Conservation (phyloP, 1,139 yeast species). For the Sugiyamaella paludigena region DNA sequence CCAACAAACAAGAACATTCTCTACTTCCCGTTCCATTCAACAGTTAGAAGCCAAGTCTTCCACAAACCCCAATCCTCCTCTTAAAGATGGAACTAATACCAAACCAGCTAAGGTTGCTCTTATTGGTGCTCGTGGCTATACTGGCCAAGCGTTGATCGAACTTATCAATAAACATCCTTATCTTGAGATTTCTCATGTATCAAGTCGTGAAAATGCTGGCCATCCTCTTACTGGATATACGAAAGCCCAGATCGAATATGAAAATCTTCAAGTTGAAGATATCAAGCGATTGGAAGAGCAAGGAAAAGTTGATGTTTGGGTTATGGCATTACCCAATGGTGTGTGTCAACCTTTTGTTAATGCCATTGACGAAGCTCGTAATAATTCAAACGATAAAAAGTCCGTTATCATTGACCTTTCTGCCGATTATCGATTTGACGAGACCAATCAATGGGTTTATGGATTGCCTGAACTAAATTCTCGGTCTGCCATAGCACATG, state of each 20-base stretch:
- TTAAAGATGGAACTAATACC: conserved; percentile 58
- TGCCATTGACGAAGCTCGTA: conserved; percentile 68
- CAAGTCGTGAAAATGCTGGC: conserved; percentile 92
- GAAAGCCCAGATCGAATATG: conserved; percentile 74
- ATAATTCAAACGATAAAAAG: conserved; percentile 38
- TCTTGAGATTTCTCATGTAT: conserved; percentile 85
- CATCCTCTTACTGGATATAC: conserved; percentile 82
- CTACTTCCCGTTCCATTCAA: conserved; percentile 31
- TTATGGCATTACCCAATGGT: conserved; percentile 98
- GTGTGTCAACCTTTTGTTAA: conserved; percentile 97
- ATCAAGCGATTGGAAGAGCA: conserved; percentile 71
- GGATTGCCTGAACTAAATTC: conserved; percentile 78
- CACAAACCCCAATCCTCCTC: conserved; percentile 73
- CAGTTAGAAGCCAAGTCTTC: not conserved
- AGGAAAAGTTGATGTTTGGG: conserved; percentile 91
- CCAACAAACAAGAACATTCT: conserved; percentile 32
- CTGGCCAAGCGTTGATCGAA: conserved; percentile 89
- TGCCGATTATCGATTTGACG: conserved; percentile 94
- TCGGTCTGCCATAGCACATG: conserved; percentile 63
- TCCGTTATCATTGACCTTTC: conserved; percentile 88
- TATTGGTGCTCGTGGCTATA: conserved; percentile 97
- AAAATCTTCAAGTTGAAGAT: conserved; percentile 84
- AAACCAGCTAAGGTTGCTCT: conserved; percentile 73
- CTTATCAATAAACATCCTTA: conserved; percentile 85
- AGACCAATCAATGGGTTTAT: conserved; percentile 82